Evolutionary conservation across 2,329 filamentous ascomycete species (phyloP), one percentile per base, ranked within the genome.

Genomic region (Aspergillus quadrilineatus): DNA sequence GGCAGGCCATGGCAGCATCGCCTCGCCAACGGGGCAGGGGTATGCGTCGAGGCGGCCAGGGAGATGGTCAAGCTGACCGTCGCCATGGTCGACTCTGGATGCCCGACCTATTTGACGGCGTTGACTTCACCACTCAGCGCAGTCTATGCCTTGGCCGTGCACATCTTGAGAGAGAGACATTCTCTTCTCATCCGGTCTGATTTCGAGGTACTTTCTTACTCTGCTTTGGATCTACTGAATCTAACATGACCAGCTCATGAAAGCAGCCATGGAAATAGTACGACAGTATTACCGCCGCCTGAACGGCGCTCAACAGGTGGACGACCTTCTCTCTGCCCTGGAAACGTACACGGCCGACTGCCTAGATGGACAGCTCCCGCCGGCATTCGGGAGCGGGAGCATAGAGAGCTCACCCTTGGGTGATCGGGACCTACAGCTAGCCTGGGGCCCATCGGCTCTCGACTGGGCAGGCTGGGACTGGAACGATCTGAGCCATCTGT

Each of bases 401-500:
- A 14, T 14, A 22, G 39, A 42, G 39, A 7, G 37, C 10, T 14
- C 15, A 22, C 6, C 5, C 17, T 10, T 9, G 29, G 6, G 10
- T 8, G 17, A n/a, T n/a, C 10, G 9, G 6, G n/a, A 17, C 17
- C 42, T 29, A 42, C 34, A 15, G 42, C 36, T 37, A 53, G 22
- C 22, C 22, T 45, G 52, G 44, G 28, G 52, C 4, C 52, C 28
- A 6, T 54, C 52, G 1, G 37, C 34, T 1, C 39, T 54, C 1
- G 52, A 54, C 29, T 54, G 52, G 52, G 52, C 52, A 2, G 44
- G 52, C 4, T 54, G 52, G 52, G 52, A 54, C 29, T 54, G 52
- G 52, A 54, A 48, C 6, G 29, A 54, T 10, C 37, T 54, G 2
- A 48, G 51, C 6, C 51, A 54, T 15, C 39, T 54, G 10, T 54